A percentile compares a stretch with the other conserved stretches of the same genome.
phyloP scores from a whole-genome alignment of 225 moss, liverwort and hornwort species.

The Polytrichum commune region DNA sequence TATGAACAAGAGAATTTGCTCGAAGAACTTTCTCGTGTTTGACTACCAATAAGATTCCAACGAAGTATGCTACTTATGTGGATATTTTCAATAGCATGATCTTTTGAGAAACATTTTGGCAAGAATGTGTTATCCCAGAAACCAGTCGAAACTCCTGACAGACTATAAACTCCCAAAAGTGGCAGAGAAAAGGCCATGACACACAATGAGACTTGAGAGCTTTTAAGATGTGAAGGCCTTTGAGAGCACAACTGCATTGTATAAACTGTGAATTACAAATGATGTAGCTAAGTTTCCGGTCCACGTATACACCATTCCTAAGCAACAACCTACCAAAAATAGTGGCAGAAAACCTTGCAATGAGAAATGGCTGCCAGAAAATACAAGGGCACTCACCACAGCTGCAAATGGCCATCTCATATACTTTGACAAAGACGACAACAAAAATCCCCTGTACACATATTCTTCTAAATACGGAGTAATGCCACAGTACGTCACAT shows the following conservation, averaged over 20 bases:
- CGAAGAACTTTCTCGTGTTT: too few relatives aligned
- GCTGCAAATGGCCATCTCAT: slow-evolving; percentile 60
- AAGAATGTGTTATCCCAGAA: too few relatives aligned
- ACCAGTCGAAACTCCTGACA: too few relatives aligned
- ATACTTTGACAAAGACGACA: slow-evolving; percentile 41
- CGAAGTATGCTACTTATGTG: too few relatives aligned
- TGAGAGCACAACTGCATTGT: slow-evolving; percentile 61
- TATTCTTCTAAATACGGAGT: slow-evolving; percentile 71
- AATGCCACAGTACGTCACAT: slow-evolving; percentile 52
- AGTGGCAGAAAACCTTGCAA: slow-evolving; percentile 39
- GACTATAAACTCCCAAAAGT: too few relatives aligned
- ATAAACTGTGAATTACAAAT: slow-evolving; percentile 54
- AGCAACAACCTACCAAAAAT: slow-evolving; percentile 54
- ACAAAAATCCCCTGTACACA: slow-evolving; percentile 63
- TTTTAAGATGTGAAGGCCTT: slow-evolving; percentile 24
- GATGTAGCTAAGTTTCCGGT: slow-evolving; percentile 55
- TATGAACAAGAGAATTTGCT: too few relatives aligned
- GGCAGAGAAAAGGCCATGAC: too few relatives aligned
- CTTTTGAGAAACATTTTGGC: too few relatives aligned
- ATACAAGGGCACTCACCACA: slow-evolving; percentile 41
- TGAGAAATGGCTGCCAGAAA: slow-evolving; percentile 62
- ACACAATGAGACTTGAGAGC: too few relatives aligned
- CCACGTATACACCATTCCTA: slow-evolving; percentile 54
- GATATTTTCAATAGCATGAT: too few relatives aligned
- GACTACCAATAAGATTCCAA: too few relatives aligned